A percentile compares a stretch with the other conserved stretches of the same genome.
Conservation (phyloP, 108 stramenopile species). For the Licmophora abbreviata region DNA sequence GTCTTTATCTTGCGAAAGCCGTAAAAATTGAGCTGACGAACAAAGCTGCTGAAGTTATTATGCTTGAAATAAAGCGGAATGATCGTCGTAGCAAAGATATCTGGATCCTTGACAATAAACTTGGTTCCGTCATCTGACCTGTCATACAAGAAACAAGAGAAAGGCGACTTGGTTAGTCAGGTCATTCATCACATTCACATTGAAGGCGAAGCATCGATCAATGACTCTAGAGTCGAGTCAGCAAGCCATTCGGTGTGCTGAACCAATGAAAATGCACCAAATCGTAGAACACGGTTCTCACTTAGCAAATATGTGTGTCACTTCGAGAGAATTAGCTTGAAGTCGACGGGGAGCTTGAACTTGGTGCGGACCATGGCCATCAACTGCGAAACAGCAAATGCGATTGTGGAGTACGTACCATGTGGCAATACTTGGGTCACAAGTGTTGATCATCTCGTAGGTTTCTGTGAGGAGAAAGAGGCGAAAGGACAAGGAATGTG, state of each 20-base stretch:
- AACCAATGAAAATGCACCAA: not conserved
- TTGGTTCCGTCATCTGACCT: conserved; percentile 65
- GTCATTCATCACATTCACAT: not conserved
- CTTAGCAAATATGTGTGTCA: not conserved
- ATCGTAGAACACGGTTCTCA: not conserved
- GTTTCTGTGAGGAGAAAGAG: conserved; percentile 21
- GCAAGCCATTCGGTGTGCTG: not conserved
- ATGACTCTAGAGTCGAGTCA: not conserved
- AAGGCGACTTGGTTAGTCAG: conserved; percentile 8
- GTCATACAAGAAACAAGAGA: not conserved
- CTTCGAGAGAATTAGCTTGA: not conserved
- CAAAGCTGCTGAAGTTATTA: conserved; percentile 87
- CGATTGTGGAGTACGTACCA: conserved; percentile 36
- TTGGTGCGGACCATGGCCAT: not conserved
- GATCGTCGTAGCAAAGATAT: conserved; percentile 54
- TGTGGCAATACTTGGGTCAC: conserved; percentile 49
- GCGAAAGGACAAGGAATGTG: not conserved
- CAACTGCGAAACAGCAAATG: conserved; percentile 7
- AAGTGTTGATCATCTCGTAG: conserved; percentile 69
- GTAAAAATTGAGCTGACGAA: conserved; percentile 93
- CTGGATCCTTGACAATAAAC: conserved; percentile 74
- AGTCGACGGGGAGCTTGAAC: not conserved
- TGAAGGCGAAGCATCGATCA: not conserved
- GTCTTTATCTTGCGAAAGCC: conserved; percentile 79
- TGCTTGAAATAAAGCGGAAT: conserved; percentile 94